Conservation (phyloP, 352 stramenopile genomes). For the Globisporangium orthogonon region DNA sequence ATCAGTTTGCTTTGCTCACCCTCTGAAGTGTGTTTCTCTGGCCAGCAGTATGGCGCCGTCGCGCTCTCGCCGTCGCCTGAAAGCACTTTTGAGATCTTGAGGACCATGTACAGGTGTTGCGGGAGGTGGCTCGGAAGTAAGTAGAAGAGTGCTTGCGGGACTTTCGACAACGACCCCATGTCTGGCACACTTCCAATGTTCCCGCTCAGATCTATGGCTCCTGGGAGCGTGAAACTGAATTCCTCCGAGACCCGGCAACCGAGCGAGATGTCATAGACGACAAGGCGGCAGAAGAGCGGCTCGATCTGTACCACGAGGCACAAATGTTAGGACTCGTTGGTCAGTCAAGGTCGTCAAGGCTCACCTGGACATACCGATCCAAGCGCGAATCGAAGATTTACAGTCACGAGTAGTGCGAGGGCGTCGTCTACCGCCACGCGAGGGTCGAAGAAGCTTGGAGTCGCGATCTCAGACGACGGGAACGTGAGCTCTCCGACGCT, state of each 20-base stretch:
- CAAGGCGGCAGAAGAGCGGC: conserved; percentile 44
- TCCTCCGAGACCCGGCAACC: conserved; percentile 57
- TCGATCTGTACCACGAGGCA: conserved; percentile 36
- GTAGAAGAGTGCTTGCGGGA: conserved; percentile 43
- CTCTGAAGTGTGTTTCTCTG: conserved; percentile 44
- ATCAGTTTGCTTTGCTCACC: conserved; percentile 51
- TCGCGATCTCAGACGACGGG: conserved; percentile 25
- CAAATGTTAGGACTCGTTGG: background rate
- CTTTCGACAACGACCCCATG: background rate
- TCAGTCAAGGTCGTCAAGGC: background rate
- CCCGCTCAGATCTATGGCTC: conserved; percentile 7
- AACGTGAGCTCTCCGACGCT: conserved; percentile 34
- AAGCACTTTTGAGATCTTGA: conserved; percentile 65
- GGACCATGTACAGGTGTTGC: conserved; percentile 48
- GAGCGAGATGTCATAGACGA: conserved; percentile 56
- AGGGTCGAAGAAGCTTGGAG: conserved; percentile 33
- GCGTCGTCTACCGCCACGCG: conserved; percentile 46
- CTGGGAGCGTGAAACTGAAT: conserved; percentile 45
- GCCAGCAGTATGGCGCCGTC: conserved; percentile 48
- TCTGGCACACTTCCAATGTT: background rate
- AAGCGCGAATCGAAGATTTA: conserved; percentile 39
- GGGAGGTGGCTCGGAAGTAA: conserved; percentile 37
- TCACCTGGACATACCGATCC: conserved; percentile 28
- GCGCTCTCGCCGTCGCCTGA: conserved; percentile 45
- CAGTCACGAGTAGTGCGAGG: conserved; percentile 33